Base-by-base conservation (phyloP, 2,329 filamentous ascomycete species). In the Didymella sp. region DNA sequence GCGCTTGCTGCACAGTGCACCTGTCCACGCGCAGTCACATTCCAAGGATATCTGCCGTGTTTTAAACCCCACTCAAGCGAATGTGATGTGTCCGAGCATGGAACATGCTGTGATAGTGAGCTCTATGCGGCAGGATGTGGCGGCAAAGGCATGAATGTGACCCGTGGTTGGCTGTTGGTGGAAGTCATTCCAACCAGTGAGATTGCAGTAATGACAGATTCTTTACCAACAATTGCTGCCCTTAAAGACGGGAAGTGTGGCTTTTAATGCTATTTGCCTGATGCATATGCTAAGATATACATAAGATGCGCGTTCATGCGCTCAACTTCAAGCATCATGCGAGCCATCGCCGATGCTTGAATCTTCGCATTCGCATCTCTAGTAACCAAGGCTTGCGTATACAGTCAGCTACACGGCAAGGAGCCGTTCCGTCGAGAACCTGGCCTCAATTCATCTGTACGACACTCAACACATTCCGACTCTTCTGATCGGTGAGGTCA, bases 31-130 rank as follows among this genome's bases (percentile, higher is more conserved):
- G 44, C 43, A 44, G 25, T 49, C 48, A 57, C 44, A 51, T 27
- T 33, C 27, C 11, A 44, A 49, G n/a, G 54, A 33, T 51, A 38
- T 31, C 43, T 49, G 48, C 54, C 48, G 48, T 40, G 54, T 52
- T 52, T 57, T 38, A 44, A 24, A 46, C 17, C 37, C n/a, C n/a
- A 40, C 31, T 22, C 43, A 33, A 48, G 15, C 31, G 17, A 51
- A 33, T 15, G 27, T 47, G 41, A 33, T 31, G 42, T 35, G 22
- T 40, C 38, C 38, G 9, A 33, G 30, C 21, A 33, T 33, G 24
- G 21, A 27, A 7, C 33, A 37, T 42, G 22, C 35, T 21, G 27
- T 21, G 31, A 28, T 12, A 40, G 12, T 9, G 30, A 44, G 25
- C 25, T 45, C 19, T 31, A 27, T 41, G 27, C 25, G 15, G 43